Evolutionary conservation across 2,329 filamentous ascomycete species (phyloP), one percentile per base, ranked within the genome.

Genomic region (Talaromyces sp.): DNA sequence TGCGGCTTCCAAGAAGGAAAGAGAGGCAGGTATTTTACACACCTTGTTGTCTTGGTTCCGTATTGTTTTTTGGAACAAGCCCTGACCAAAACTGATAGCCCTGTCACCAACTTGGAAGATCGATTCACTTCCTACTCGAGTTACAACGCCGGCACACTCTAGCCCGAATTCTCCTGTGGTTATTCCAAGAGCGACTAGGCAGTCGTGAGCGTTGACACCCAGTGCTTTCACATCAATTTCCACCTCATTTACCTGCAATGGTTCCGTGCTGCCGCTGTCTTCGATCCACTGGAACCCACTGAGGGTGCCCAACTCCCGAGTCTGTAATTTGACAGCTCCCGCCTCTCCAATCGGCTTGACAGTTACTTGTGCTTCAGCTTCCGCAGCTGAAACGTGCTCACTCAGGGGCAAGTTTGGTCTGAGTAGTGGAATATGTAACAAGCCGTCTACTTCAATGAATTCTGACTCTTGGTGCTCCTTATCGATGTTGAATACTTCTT

Each of bases 81-180:
- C 43, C 21, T 24, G 43, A 2, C 43, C 43, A 24, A 46, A 46
- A 21, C 7, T 46, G 7, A 46, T 10, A 19, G 54, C 57, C 3
- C 50, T 50, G 38, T 58, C 50, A 10, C 57, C 57, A 6, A 35
- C n/a, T 1, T 35, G 4, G 14, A 58, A 32, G n/a, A 17, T 46
- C 11, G 43, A 46, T 46, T 8, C 43, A 46, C n/a, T 19, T 11
- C 43, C 43, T 46, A 14, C 21, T 24, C 43, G 43, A 21, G 43
- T 46, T 6, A 62, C 51, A 26, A 62, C n/a, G 9, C 61, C 61
- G 14, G 57, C 26, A 57, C 26, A 57, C 9, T 62, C 61, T 9
- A 24, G 14, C 3, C 52, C 58, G 11, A 62, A 29, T 29, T 19
- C 41, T 27, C 51, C 58, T 11, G 52, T 19, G 17, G 48, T 27